Conservation (phyloP, 2,329 filamentous ascomycete species). For the Botrytis porri region DNA sequence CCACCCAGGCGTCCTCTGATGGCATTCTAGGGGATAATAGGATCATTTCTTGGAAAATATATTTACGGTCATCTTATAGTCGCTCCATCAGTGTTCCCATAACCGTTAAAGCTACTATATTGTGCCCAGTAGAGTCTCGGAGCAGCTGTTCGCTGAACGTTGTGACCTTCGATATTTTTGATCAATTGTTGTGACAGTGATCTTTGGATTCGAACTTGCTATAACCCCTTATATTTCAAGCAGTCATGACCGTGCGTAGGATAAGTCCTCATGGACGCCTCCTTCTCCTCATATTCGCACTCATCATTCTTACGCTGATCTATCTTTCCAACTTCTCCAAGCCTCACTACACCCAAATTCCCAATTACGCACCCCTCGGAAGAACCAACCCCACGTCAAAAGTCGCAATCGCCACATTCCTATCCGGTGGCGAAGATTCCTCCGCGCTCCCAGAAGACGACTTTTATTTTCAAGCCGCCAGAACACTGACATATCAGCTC, state of each 20-base stretch:
- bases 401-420: slow-evolving; percentile 41
- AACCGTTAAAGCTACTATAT: too few species aligned
- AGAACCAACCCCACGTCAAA: slow-evolving; percentile 4
- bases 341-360: not conserved
- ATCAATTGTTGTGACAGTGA: too few species aligned
- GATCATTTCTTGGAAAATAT: too few species aligned
- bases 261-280: not conserved
- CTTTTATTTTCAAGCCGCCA: slow-evolving; percentile 42
- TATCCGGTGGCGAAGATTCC: slow-evolving; percentile 36
- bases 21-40: too few species aligned
- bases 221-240: too few species aligned
- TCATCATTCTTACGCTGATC: not conserved
- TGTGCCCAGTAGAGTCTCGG: too few species aligned
- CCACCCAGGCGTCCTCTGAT: too few species aligned
- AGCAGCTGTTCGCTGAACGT: too few species aligned
- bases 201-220: too few species aligned
- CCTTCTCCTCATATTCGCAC: not conserved
- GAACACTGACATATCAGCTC: slow-evolving; percentile 44
- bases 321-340: not conserved
- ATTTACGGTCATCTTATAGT: too few species aligned
- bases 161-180: not conserved
- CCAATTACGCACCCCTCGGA: slow-evolving; percentile 4
- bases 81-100: too few species aligned
- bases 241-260: not conserved
- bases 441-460: slow-evolving; percentile 32